These are phyloP conservation scores for Elsinoe fawcettii DNA, from an alignment of 2,329 filamentous ascomycete species.

Conservation along the genomic window DNA sequence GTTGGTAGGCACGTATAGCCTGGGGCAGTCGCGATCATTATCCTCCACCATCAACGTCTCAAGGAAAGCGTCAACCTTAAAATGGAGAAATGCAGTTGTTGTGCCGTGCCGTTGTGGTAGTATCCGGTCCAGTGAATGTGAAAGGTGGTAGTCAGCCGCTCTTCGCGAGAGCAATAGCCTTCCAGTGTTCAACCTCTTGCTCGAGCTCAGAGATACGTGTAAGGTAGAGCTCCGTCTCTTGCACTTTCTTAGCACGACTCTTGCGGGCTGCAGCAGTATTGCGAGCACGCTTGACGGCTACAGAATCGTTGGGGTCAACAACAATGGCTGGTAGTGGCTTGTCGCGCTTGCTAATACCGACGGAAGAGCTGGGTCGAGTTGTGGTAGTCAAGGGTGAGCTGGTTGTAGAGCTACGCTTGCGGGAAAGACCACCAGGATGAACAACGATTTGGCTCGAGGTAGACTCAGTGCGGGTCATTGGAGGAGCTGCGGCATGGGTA, in stretches of 20 bases:
- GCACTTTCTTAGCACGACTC: conserved; percentile 78
- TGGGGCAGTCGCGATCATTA: neutral
- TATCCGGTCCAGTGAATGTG: neutral
- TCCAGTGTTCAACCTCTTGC: conserved; percentile 29
- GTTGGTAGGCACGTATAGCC: neutral
- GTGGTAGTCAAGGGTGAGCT: conserved; percentile 37
- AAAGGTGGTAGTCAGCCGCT: conserved; percentile 12
- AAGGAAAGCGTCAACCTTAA: neutral
- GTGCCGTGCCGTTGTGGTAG: neutral
- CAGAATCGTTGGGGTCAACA: conserved; percentile 63
- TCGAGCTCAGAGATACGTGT: conserved; percentile 52
- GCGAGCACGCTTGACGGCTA: conserved; percentile 86
- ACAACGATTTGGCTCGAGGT: conserved; percentile 32
- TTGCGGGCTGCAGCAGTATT: conserved; percentile 92
- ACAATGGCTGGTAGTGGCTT: conserved; percentile 74
- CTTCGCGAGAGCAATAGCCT: conserved; percentile 26
- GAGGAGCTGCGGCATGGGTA: conserved; percentile 20
- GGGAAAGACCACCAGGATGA: conserved; percentile 30
- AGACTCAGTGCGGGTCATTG: conserved; percentile 35
- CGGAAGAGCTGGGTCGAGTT: conserved; percentile 58
- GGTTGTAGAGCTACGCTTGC: conserved; percentile 29
- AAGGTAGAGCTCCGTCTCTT: conserved; percentile 67
- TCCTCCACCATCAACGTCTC: conserved; percentile 17
- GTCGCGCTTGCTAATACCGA: conserved; percentile 70
- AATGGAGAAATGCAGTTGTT: neutral